Conservation (phyloP, 768 basidiomycete genomes). For the Hygrocybe punicea region DNA sequence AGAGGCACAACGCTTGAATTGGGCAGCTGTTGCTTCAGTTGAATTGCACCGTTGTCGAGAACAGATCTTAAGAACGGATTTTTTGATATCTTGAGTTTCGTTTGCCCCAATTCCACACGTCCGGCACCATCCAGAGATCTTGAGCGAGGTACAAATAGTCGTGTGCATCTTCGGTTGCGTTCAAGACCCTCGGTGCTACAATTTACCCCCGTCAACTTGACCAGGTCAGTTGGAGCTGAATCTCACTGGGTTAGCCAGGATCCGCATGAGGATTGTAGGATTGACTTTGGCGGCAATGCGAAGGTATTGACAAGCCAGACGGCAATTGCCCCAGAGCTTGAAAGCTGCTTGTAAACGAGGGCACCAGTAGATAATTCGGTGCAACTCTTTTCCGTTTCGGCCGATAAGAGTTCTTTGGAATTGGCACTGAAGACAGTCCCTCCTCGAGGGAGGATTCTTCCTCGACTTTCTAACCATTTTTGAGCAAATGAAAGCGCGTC, state of each 20-base stretch:
- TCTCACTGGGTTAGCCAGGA: slow-evolving; percentile 40
- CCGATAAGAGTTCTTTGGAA: slow-evolving; percentile 15
- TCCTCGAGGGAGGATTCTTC: slow-evolving; percentile 10
- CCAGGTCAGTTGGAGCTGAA: background rate
- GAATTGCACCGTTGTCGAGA: slow-evolving; percentile 28
- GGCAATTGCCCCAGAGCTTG: slow-evolving; percentile 40
- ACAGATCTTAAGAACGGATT: slow-evolving; percentile 34
- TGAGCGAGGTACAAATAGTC: slow-evolving; percentile 47
- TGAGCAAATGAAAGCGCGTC: slow-evolving; percentile 44
- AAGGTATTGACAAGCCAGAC: slow-evolving; percentile 39
- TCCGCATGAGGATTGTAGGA: slow-evolving; percentile 37
- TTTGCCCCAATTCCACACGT: slow-evolving; percentile 46
- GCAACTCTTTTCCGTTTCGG: slow-evolving; percentile 12
- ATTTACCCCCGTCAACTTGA: too few species aligned
- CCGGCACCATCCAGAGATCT: slow-evolving; percentile 42
- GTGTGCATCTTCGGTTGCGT: slow-evolving; percentile 44
- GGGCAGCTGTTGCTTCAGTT: slow-evolving; percentile 21
- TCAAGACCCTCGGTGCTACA: slow-evolving; percentile 20
- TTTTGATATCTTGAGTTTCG: slow-evolving; percentile 32
- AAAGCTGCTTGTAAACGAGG: slow-evolving; percentile 39
- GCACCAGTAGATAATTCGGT: slow-evolving; percentile 10
- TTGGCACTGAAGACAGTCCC: slow-evolving; percentile 30
- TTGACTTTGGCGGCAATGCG: slow-evolving; percentile 33
- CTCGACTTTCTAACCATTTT: slow-evolving; percentile 17
- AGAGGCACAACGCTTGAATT: slow-evolving; percentile 11